Base-by-base conservation (phyloP, 2,329 filamentous ascomycete species). In the Aspergillus arachidicola region DNA sequence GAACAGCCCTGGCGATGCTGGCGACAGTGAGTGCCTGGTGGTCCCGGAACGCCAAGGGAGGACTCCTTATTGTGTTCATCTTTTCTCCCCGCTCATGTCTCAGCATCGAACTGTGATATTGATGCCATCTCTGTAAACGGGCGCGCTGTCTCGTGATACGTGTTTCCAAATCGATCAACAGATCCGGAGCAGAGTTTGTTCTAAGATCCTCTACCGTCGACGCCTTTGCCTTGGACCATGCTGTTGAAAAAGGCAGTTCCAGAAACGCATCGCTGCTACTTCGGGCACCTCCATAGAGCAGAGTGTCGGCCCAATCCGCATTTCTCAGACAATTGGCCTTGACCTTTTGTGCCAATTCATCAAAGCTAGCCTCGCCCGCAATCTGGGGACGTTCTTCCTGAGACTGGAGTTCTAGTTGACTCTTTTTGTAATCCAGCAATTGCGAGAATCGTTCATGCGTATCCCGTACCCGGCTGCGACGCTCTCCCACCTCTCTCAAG, bases 311-410 rank as follows among this genome's bases (percentile, higher is more conserved):
- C 89, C 93, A 94, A 61, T 87, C 85, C 63, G 89, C 86, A 71
- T 89, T 87, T 2, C 92, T 93, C 16, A 91, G 83, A 93, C 93
- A 97, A 68, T 93, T 92, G 2, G 85, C 83, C 48, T 85, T 86
- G 69, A 89, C 84, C 61, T 92, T 73, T n/a, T 71, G 69, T 68
- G 75, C 64, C 28, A 77, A 55, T 11, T 21, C 61, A 12, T 74
- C 79, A 4, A 72, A 60, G 45, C 86, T 80, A 0, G 76, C 68
- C 51, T 79, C 82, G 4, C 79, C 74, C 45, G 82, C 78, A 3
- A 66, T 55, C 48, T 46, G 67, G 60, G 62, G 69, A 21, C 48
- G 54, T 57, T 59, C 72, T 14, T 71, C 68, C 26, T 78, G 72
- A 23, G 75, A 72, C 2, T 72, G 72, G 38, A 62, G 63, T 3